phyloP scores from a whole-genome alignment of 345 rosid genomes.

The Jatropha curcas region DNA sequence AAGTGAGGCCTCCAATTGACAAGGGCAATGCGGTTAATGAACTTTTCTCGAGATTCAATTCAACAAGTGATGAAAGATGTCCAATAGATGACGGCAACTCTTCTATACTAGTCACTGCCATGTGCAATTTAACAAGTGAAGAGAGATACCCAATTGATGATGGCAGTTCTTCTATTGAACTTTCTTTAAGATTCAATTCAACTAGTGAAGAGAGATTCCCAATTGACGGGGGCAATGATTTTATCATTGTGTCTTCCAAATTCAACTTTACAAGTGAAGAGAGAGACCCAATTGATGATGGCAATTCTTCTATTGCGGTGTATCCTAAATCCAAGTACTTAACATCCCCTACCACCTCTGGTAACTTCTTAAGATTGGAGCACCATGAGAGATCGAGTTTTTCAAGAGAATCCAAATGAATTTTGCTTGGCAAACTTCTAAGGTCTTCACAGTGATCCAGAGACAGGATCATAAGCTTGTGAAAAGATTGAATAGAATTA shows the following conservation, averaged over 20 bases:
- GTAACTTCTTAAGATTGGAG: slow-evolving; percentile 1
- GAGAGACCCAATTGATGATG: slow-evolving; percentile 9
- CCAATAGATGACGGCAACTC: not conserved
- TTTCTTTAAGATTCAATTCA: slow-evolving; percentile 6
- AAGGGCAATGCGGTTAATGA: slow-evolving; percentile 6
- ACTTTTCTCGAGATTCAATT: slow-evolving; percentile 14
- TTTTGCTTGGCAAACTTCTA: slow-evolving; percentile 5
- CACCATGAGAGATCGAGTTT: slow-evolving; percentile 16
- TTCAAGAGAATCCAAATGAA: slow-evolving; percentile 8
- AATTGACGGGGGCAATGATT: not conserved
- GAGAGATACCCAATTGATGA: slow-evolving; percentile 9
- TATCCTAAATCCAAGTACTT: not conserved
- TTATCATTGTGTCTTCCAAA: not conserved
- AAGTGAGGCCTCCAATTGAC: slow-evolving; percentile 7
- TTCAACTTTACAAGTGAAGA: not conserved
- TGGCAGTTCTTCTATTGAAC: not conserved
- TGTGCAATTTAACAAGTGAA: slow-evolving; percentile 7
- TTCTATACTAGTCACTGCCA: not conserved
- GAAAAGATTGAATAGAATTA: not conserved
- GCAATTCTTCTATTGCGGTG: slow-evolving; percentile 16
- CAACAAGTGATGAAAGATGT: slow-evolving; percentile 8
- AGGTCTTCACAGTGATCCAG: slow-evolving; percentile 8
- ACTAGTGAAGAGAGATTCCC: slow-evolving; percentile 13
- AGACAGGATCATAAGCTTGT: not conserved
- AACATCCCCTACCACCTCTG: not conserved